phyloP scores from a whole-genome alignment of 371 early-diverging fungal genomes.

The Mucor ambiguus region DNA sequence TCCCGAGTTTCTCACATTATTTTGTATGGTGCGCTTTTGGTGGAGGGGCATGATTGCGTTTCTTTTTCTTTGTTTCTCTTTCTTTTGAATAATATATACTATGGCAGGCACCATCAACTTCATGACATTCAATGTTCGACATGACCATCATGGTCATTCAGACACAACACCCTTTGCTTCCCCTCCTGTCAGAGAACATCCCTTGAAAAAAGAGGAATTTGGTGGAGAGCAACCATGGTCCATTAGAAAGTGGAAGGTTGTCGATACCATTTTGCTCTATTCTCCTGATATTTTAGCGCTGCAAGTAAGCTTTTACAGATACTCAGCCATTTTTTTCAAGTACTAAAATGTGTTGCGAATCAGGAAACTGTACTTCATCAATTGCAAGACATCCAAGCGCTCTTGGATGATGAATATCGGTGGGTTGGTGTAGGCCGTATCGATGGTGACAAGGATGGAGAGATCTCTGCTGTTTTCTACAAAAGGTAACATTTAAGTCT shows the following conservation, averaged over 20 bases:
- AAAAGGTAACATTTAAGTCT: constrained; percentile 30
- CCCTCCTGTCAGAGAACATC: constrained; percentile 23
- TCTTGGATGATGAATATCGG: constrained; percentile 46
- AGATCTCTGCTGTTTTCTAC: constrained; percentile 48
- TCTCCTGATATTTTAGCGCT: constrained; percentile 49
- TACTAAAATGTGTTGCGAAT: neutral
- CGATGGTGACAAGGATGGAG: constrained; percentile 52
- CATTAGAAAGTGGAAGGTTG: constrained; percentile 50
- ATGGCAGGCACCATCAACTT: constrained; percentile 25
- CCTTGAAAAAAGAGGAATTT: constrained; percentile 21
- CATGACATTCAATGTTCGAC: constrained; percentile 51
- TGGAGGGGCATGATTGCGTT: neutral
- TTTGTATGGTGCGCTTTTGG: neutral
- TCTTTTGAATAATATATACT: neutral
- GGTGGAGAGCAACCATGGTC: constrained; percentile 50
- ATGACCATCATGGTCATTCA: constrained; percentile 34
- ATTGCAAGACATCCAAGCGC: constrained; percentile 46
- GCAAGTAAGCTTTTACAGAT: constrained; percentile 30
- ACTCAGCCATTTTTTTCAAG: neutral
- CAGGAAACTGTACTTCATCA: constrained; percentile 55
- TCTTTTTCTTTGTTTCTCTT: constrained; percentile 1
- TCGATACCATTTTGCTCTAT: constrained; percentile 48
- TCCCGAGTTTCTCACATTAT: neutral
- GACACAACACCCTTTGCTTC: constrained; percentile 27
- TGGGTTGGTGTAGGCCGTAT: constrained; percentile 54